Evolutionary conservation across 768 basidiomycete genomes (phyloP).

Genomic region (Tulasnella sp.): DNA sequence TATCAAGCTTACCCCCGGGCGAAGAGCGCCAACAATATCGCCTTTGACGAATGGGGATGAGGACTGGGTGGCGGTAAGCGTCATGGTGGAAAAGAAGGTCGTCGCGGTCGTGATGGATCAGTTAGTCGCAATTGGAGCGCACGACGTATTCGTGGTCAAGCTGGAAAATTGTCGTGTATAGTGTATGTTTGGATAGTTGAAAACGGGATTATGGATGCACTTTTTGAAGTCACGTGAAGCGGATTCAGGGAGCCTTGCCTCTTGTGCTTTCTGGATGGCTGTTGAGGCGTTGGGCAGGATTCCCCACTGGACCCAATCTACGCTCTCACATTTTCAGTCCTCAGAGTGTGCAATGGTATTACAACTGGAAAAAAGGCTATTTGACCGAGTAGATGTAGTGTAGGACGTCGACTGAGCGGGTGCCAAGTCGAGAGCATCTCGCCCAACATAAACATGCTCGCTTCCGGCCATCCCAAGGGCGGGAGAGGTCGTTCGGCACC

Average conservation of each 20-base stretch:
- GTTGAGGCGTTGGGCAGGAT: too few relatives aligned
- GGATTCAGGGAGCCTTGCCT: too few relatives aligned
- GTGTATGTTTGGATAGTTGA: not conserved
- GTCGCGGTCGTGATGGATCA: slow-evolving; percentile 84
- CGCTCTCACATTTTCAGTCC: not conserved
- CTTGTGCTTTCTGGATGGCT: too few relatives aligned
- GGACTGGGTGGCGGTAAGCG: slow-evolving; percentile 85
- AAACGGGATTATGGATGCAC: not conserved
- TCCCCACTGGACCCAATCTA: not conserved
- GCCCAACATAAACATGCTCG: too few relatives aligned
- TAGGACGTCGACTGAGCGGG: too few relatives aligned
- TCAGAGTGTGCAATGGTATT: too few relatives aligned
- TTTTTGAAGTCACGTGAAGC: not conserved
- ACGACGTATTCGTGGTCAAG: slow-evolving; percentile 84
- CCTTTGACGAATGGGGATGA: slow-evolving; percentile 45
- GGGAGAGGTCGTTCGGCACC: too few relatives aligned
- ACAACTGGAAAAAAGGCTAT: too few relatives aligned
- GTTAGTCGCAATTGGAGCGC: slow-evolving; percentile 71
- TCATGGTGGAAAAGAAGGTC: slow-evolving; percentile 81
- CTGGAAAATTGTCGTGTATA: slow-evolving; percentile 91
- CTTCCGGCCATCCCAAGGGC: too few relatives aligned
- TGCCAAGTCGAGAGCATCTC: too few relatives aligned
- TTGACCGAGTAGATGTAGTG: too few relatives aligned
- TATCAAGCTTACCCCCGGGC: slow-evolving; percentile 71
- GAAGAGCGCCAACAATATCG: slow-evolving; percentile 75